A percentile compares a stretch with the other conserved stretches of the same genome.
Conservation (phyloP, 257 asterid species). For the Mitragyna speciosa region DNA sequence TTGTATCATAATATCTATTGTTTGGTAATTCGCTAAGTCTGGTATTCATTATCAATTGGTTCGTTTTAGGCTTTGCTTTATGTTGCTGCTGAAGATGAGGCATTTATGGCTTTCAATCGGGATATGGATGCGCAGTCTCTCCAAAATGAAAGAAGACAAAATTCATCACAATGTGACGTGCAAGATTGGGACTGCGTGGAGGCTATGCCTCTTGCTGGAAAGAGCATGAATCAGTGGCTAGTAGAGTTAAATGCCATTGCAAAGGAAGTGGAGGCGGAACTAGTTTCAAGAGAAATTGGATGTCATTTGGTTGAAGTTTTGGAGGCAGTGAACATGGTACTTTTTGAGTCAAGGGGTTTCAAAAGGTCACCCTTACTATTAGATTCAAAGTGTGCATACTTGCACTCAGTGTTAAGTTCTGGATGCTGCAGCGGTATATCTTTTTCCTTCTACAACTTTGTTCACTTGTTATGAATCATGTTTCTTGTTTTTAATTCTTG, state of each 20-base stretch:
- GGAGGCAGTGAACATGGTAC: constrained; percentile 81
- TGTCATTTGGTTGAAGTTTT: constrained; percentile 73
- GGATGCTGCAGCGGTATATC: constrained; percentile 71
- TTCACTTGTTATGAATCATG: background rate
- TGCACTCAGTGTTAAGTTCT: constrained; percentile 79
- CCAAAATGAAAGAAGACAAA: constrained; percentile 55
- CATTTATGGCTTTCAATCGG: constrained; percentile 60
- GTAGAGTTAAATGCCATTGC: constrained; percentile 73
- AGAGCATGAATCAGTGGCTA: constrained; percentile 71
- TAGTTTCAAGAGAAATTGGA: constrained; percentile 79
- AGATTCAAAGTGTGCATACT: constrained; percentile 76
- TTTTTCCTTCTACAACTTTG: constrained; percentile 3
- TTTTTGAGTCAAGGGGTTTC: constrained; percentile 71
- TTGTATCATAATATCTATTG: background rate
- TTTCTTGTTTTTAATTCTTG: background rate
- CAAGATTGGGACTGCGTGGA: constrained; percentile 55
- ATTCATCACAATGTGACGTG: constrained; percentile 30
- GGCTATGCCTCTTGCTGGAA: constrained; percentile 73
- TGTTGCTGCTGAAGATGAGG: constrained; percentile 83
- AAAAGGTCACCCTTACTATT: constrained; percentile 68
- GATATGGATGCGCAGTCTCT: constrained; percentile 62
- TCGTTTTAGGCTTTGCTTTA: constrained; percentile 69
- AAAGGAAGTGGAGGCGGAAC: constrained; percentile 85
- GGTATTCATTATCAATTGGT: constrained; percentile 13
- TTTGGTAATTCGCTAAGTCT: background rate